These are phyloP conservation scores for Aphanomyces invadans DNA, from an alignment of 352 stramenopile species.

Conservation along the genomic window DNA sequence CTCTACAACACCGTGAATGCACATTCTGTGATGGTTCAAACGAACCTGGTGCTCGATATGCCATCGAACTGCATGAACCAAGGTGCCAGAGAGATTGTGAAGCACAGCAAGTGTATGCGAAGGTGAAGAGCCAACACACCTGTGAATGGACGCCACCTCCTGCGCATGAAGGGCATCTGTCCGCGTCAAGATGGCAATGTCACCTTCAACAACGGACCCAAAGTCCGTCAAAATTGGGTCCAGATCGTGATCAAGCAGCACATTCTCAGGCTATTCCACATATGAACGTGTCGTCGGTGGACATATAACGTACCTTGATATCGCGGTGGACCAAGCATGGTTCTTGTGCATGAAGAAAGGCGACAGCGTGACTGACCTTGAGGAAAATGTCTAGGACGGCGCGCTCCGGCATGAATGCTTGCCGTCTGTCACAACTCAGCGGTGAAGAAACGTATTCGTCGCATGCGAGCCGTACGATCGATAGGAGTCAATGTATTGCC, in stretches of 20 bases:
- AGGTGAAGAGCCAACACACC: too few relatives aligned
- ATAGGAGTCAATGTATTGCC: slow-evolving; percentile 72
- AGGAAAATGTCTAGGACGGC: slow-evolving; percentile 77
- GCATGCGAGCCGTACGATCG: slow-evolving; percentile 33
- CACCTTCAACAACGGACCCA: slow-evolving; percentile 57
- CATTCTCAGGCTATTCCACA: slow-evolving; percentile 67
- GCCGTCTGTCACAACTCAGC: slow-evolving; percentile 32
- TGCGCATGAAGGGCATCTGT: slow-evolving; percentile 76
- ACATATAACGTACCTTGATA: slow-evolving; percentile 83
- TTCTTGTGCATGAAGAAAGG: slow-evolving; percentile 59
- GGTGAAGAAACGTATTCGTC: too few relatives aligned
- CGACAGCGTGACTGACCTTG: slow-evolving; percentile 72
- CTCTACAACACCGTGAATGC: slow-evolving; percentile 34
- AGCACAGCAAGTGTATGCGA: too few relatives aligned
- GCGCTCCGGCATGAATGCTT: slow-evolving; percentile 47
- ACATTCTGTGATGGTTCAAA: neutral
- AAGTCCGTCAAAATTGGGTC: slow-evolving; percentile 86
- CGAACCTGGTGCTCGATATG: slow-evolving; percentile 74
- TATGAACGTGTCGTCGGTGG: too few relatives aligned
- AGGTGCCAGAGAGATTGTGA: too few relatives aligned
- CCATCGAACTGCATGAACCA: slow-evolving; percentile 82
- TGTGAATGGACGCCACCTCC: slow-evolving; percentile 50
- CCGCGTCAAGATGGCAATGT: slow-evolving; percentile 58
- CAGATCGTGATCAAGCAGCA: slow-evolving; percentile 68
- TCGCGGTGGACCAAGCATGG: slow-evolving; percentile 76